Conservation (phyloP, 768 basidiomycete species). For the Termitomyces sp. region DNA sequence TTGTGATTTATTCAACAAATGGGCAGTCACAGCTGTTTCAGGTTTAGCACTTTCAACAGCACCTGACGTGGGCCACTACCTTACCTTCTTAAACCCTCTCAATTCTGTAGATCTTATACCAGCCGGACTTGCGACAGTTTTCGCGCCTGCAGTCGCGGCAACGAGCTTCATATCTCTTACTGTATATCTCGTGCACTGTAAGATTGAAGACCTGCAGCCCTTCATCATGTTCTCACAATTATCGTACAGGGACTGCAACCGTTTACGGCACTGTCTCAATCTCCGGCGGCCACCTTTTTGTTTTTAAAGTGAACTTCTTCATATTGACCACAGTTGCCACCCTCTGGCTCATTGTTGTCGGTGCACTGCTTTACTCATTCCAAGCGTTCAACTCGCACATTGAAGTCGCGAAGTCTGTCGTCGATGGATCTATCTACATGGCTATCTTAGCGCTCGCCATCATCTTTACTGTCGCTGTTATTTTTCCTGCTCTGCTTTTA, state of each 20-base stretch:
- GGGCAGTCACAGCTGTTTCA: slow-evolving; percentile 61
- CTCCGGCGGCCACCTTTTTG: slow-evolving; percentile 51
- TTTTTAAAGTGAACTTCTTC: slow-evolving; percentile 62
- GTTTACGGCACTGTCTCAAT: slow-evolving; percentile 56
- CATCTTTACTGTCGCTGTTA: slow-evolving; percentile 59
- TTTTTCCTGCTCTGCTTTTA: slow-evolving; percentile 64
- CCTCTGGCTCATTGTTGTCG: slow-evolving; percentile 60
- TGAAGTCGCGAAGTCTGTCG: slow-evolving; percentile 39
- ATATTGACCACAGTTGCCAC: slow-evolving; percentile 46
- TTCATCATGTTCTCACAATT: slow-evolving; percentile 1
- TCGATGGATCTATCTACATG: slow-evolving; percentile 71
- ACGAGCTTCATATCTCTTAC: slow-evolving; percentile 54
- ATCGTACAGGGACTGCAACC: slow-evolving; percentile 40
- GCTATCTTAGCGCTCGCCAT: slow-evolving; percentile 52
- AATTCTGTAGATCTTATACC: slow-evolving; percentile 42
- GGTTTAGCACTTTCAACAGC: slow-evolving; percentile 64
- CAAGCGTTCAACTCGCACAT: slow-evolving; percentile 43
- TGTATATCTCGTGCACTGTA: slow-evolving; percentile 49
- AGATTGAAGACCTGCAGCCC: neutral
- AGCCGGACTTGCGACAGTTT: slow-evolving; percentile 58
- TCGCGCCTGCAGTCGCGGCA: slow-evolving; percentile 61
- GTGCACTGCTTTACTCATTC: slow-evolving; percentile 64
- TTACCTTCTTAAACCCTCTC: slow-evolving; percentile 58
- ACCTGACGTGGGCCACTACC: slow-evolving; percentile 66
- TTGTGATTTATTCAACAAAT: slow-evolving; percentile 5